phyloP scores from a whole-genome alignment of 495 filamentous ascomycete species.

The Podospora fimiseda region DNA sequence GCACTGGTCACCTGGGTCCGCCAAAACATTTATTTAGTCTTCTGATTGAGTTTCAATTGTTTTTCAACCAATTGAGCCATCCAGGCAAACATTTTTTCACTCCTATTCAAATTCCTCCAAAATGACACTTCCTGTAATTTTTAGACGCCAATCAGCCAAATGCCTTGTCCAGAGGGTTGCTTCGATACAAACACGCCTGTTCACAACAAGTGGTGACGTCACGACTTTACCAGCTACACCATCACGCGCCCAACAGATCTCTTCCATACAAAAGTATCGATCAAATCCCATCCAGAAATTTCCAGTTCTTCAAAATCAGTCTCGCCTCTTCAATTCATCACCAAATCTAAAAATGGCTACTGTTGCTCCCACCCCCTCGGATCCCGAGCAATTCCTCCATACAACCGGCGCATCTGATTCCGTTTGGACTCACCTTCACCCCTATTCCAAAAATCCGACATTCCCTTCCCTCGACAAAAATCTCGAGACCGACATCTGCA shows the following conservation, averaged over 20 bases:
- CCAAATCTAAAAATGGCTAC: conserved; percentile 3
- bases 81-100: too few relatives aligned
- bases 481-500: conserved; percentile 41
- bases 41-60: too few relatives aligned
- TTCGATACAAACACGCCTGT: not conserved
- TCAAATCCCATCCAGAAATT: not conserved
- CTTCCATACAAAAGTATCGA: not conserved
- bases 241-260: too few relatives aligned
- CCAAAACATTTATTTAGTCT: too few relatives aligned
- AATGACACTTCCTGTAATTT: not conserved
- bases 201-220: not conserved
- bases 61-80: too few relatives aligned
- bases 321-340: not conserved
- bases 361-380: not conserved
- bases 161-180: not conserved
- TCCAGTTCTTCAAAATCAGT: not conserved
- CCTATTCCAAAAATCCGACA: conserved; percentile 39
- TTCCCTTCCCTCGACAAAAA: conserved; percentile 38
- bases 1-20: too few relatives aligned
- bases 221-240: not conserved
- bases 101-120: too few relatives aligned
- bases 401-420: conserved; percentile 46
- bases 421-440: conserved; percentile 48
- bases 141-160: not conserved
- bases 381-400: conserved; percentile 31